These are phyloP conservation scores for Alnus glutinosa DNA, from an alignment of 306 rosid species.

Conservation along the genomic window DNA sequence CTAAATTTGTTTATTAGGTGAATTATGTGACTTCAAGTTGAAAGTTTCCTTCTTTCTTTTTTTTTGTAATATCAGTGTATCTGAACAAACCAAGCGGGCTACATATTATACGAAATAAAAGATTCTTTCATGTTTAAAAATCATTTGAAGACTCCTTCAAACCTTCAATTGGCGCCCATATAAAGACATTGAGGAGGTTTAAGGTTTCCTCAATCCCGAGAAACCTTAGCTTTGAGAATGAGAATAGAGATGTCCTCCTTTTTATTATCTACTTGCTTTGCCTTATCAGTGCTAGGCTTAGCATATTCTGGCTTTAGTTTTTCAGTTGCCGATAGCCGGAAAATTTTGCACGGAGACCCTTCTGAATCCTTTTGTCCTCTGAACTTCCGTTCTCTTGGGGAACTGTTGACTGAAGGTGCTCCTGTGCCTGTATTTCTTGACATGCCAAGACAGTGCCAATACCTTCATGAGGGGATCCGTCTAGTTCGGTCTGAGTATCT, in stretches of 20 bases:
- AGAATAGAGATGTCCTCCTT: not conserved
- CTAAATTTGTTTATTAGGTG: not conserved
- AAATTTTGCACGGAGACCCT: not conserved
- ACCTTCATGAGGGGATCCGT: constrained; percentile 20
- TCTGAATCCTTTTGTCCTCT: constrained; percentile 13
- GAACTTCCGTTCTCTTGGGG: not conserved
- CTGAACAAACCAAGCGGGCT: not conserved
- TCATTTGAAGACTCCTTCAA: not conserved
- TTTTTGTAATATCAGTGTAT: not conserved
- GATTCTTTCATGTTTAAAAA: not conserved
- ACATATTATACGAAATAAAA: not conserved
- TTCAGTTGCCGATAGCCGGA: not conserved
- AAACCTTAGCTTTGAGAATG: not conserved
- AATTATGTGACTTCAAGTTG: not conserved
- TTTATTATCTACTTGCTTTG: constrained; percentile 1
- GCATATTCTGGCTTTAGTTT: not conserved
- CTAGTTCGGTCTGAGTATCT: constrained; percentile 31
- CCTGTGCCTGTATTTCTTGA: not conserved
- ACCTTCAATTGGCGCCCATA: not conserved
- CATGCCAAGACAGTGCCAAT: constrained; percentile 17
- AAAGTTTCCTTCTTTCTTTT: not conserved
- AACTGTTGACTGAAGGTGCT: not conserved
- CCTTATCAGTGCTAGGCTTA: constrained; percentile 2
- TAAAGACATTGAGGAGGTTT: not conserved
- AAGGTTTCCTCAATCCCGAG: not conserved